phyloP scores from a whole-genome alignment of 768 basidiomycete genomes.

The Tulasnella sp. region DNA sequence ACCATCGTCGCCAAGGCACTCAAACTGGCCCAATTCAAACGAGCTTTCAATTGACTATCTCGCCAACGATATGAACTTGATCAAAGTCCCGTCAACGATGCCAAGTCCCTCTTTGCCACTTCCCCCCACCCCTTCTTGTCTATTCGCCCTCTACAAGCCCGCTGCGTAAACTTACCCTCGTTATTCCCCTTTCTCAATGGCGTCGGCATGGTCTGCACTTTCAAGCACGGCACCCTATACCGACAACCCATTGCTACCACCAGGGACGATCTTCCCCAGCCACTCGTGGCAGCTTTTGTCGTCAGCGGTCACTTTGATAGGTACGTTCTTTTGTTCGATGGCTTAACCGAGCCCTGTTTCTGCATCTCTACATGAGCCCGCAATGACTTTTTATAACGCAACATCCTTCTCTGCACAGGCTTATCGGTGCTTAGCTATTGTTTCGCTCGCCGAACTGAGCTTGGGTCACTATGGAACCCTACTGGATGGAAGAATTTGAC shows the following conservation, averaged over 20 bases:
- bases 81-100: neutral
- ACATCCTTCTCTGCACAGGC: neutral
- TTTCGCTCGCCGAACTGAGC: slow-evolving; percentile 5
- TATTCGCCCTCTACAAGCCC: neutral
- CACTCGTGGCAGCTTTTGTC: slow-evolving; percentile 10
- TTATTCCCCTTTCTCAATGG: neutral
- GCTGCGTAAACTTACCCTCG: neutral
- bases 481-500: neutral
- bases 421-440: slow-evolving; percentile 17
- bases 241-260: neutral
- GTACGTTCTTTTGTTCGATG: neutral
- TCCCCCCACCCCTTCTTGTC: neutral
- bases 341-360: neutral
- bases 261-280: slow-evolving; percentile 11
- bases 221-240: neutral
- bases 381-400: too few relatives aligned
- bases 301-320: slow-evolving; percentile 2
- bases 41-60: neutral
- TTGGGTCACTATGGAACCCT: neutral
- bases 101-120: neutral
- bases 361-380: too few relatives aligned
- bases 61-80: neutral
- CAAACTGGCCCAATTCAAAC: neutral
- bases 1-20: neutral
- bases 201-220: neutral